Base-by-base conservation (phyloP, 179 eudicot genomes). In the Camellia oleifera region DNA sequence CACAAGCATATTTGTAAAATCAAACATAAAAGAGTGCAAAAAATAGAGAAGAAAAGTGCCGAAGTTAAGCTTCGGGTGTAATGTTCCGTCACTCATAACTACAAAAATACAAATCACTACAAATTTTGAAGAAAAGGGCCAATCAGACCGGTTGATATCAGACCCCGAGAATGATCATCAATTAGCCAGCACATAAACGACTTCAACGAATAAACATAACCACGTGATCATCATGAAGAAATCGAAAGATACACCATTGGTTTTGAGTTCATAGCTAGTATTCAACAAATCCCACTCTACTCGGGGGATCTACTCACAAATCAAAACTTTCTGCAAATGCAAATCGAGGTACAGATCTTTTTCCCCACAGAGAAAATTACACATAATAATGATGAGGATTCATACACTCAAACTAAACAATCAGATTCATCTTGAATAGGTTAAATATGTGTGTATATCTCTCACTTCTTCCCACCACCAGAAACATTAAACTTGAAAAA, bases 401-500 rank as follows among this genome's bases (percentile, higher is more conserved):
- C 7, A 18, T n/a, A 17, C 17, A 10, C 66, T 10, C 53, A 18
- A 61, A 75, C 67, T 58, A 46, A 11, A 4, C 45, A 62, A 48
- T 18, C 5, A 48, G 23, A 48, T 44, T 66, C 44, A 54, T 14
- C 32, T 10, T 40, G 0, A 7, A 61, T 54, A 68, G 73, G n/a
- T 18, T 14, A 54, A 48, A 50, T 18, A 42, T 1, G 74, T 5
- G 26, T 23, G 20, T 42, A 9, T 12, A 62, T 23, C 18, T 23
- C 85, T 94, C 90, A 96, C 88, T 96, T 94, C 94, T 96, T 96
- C 61, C 98, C 97, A 2, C 99, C 98, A 9, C 98, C 94, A 2
- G 99, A 92, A 53, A 94, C 98, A 40, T 95, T 95, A 76, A 96
- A 94, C 90, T 96, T 96, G 93, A 96, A 96, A 78, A 90, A 96